phyloP scores from a whole-genome alignment of 495 filamentous ascomycete species.

The Clohesyomyces aquaticus region DNA sequence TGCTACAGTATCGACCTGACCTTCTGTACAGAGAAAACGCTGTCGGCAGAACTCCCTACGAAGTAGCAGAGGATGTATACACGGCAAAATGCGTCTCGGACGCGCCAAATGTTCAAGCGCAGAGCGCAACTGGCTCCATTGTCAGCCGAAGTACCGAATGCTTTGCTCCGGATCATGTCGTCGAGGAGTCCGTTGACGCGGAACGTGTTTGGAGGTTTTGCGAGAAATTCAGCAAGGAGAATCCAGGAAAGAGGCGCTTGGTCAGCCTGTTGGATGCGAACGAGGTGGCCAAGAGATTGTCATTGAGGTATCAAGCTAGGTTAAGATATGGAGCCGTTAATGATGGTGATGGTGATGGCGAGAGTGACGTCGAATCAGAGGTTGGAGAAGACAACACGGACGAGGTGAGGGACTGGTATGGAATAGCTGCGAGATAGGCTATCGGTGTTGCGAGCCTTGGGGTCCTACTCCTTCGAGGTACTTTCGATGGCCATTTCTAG shows the following conservation, averaged over 20 bases:
- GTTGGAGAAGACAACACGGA: neutral
- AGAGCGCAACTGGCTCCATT: neutral
- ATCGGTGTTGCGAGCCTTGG: too few species aligned
- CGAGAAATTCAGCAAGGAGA: conserved; percentile 34
- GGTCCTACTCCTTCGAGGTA: too few species aligned
- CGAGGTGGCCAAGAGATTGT: conserved; percentile 69
- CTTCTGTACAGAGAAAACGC: conserved; percentile 70
- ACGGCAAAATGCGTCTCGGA: conserved; percentile 44
- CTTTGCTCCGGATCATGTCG: neutral
- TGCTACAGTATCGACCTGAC: conserved; percentile 60
- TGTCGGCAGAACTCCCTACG: conserved; percentile 68
- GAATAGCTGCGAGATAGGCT: neutral
- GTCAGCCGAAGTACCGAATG: neutral
- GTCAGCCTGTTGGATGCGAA: conserved; percentile 73
- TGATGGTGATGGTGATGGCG: neutral
- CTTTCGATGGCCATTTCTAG: too few species aligned
- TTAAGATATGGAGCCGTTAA: neutral
- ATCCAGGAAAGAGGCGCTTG: conserved; percentile 58
- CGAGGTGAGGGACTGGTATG: conserved; percentile 19
- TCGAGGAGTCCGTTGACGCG: neutral
- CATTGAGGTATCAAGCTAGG: conserved; percentile 21
- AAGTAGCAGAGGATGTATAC: conserved; percentile 63
- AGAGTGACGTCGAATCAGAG: conserved; percentile 4
- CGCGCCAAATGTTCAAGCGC: neutral
- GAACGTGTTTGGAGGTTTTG: conserved; percentile 39